phyloP scores from a whole-genome alignment of 257 asterid species.

The Solanum pimpinellifolium region DNA sequence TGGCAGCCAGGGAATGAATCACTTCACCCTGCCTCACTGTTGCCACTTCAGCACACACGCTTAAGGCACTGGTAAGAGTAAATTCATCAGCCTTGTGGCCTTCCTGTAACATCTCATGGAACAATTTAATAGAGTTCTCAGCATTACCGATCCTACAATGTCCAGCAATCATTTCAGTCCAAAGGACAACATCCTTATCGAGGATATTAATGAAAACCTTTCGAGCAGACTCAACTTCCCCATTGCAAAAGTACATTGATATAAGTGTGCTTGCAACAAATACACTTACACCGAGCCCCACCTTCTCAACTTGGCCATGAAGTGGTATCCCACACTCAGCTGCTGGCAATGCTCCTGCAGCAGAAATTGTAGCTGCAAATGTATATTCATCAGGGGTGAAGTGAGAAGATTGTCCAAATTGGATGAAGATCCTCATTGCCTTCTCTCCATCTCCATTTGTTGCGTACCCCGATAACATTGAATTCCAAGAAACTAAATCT shows the following conservation, averaged over 20 bases:
- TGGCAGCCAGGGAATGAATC: conserved; percentile 53
- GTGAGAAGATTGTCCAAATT: conserved; percentile 10
- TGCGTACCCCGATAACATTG: conserved; percentile 64
- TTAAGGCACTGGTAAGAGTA: conserved; percentile 48
- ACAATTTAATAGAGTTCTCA: conserved; percentile 40
- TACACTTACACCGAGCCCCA: conserved; percentile 31
- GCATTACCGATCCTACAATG: conserved; percentile 54
- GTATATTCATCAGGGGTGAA: conserved; percentile 63
- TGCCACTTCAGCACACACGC: conserved; percentile 78
- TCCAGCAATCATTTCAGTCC: conserved; percentile 92
- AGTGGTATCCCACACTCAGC: conserved; percentile 53
- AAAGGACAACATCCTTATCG: conserved; percentile 62
- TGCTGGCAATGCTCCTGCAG: conserved; percentile 33
- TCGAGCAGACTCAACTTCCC: conserved; percentile 30
- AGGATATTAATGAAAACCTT: conserved; percentile 35
- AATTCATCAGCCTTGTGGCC: conserved; percentile 39
- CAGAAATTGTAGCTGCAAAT: conserved; percentile 50
- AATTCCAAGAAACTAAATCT: conserved; percentile 84
- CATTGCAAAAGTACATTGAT: conserved; percentile 57
- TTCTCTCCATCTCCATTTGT: conserved; percentile 47
- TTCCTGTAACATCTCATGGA: conserved; percentile 33
- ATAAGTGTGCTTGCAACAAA: conserved; percentile 51
- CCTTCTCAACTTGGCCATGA: conserved; percentile 61
- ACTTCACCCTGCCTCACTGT: conserved; percentile 62
- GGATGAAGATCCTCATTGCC: conserved; percentile 47